A percentile compares a stretch with the other conserved stretches of the same genome.
phyloP scores from a whole-genome alignment of 441 rosid genomes.

The Omphalea diandra region DNA sequence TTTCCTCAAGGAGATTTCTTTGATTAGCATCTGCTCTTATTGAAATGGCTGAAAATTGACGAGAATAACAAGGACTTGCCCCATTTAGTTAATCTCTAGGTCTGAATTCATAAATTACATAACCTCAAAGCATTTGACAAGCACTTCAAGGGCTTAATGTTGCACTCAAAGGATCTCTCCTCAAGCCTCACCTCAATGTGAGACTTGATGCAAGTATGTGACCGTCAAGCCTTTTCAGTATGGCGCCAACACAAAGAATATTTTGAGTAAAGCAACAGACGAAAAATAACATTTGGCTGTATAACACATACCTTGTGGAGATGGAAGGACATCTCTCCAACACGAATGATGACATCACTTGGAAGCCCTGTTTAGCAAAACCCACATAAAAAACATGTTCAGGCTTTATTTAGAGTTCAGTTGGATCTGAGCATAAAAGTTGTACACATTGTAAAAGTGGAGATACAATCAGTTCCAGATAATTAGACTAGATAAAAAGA shows the following conservation, averaged over 20 bases:
- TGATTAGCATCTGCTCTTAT: constrained; percentile 40
- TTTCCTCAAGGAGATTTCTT: constrained; percentile 67
- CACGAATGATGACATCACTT: constrained; percentile 72
- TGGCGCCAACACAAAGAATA: background rate
- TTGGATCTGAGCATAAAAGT: background rate
- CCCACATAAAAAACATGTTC: constrained; percentile 41
- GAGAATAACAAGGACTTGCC: background rate
- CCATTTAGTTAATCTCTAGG: background rate
- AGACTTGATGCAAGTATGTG: background rate
- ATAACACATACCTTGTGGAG: constrained; percentile 77
- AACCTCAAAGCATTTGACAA: background rate
- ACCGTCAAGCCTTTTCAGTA: background rate
- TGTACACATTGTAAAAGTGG: background rate
- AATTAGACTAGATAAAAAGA: too few species aligned
- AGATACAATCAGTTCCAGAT: too few species aligned
- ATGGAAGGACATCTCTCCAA: constrained; percentile 65
- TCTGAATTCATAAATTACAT: background rate
- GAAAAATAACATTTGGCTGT: constrained; percentile 11
- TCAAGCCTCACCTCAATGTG: background rate
- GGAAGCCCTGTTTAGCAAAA: constrained; percentile 78
- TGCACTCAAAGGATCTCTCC: background rate
- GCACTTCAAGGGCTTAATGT: background rate
- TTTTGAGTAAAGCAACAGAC: background rate
- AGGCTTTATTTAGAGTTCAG: background rate
- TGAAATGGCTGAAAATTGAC: background rate